Conservation (phyloP, 2,329 filamentous ascomycete species). For the Cercospora sp. region DNA sequence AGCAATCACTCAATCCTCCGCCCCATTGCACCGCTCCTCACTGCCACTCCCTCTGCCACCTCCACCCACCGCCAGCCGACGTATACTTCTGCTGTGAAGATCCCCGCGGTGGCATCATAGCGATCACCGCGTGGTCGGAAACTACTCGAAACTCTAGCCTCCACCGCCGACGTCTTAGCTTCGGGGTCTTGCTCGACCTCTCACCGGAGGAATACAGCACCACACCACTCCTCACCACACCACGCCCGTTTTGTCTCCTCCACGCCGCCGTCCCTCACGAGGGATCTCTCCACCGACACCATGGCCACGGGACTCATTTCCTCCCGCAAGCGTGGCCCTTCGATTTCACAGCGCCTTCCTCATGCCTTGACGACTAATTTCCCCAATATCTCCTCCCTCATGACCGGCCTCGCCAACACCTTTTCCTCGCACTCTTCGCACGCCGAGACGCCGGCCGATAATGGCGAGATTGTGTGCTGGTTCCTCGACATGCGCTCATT, state of each 20-base stretch:
- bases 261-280: constrained; percentile 14
- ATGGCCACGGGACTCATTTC: constrained; percentile 23
- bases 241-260: constrained; percentile 12
- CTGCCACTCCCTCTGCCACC: not conserved
- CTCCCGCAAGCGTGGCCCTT: constrained; percentile 23
- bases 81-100: too few relatives aligned
- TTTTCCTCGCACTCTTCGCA: constrained; percentile 21
- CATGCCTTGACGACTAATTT: constrained; percentile 24
- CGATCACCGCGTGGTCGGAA: not conserved
- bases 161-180: not conserved
- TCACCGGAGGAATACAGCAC: not conserved
- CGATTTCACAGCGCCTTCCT: constrained; percentile 24
- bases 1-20: not conserved
- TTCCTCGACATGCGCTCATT: constrained; percentile 51
- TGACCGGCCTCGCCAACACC: constrained; percentile 25
- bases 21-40: not conserved
- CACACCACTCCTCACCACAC: not conserved
- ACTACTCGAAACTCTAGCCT: not conserved
- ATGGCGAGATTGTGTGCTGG: constrained; percentile 47
- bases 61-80: not conserved
- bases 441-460: constrained; percentile 13
- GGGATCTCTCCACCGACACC: constrained; percentile 5
- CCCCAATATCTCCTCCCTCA: constrained; percentile 26
- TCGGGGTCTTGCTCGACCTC: not conserved
- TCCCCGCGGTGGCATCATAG: not conserved